Conservation (phyloP, 2,329 filamentous ascomycete species). For the Colletotrichum sp. region DNA sequence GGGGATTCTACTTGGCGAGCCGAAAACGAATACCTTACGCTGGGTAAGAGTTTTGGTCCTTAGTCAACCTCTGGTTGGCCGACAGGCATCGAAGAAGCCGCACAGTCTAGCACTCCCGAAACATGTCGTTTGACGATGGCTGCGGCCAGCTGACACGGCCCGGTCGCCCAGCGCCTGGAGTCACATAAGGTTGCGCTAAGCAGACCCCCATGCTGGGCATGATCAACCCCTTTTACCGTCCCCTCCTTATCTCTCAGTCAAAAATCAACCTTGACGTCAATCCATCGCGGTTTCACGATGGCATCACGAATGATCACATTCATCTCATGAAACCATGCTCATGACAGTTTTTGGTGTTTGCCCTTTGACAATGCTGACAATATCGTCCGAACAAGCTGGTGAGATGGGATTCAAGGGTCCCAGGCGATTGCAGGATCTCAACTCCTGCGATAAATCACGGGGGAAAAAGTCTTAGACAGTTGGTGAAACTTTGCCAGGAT, state of each 20-base stretch:
- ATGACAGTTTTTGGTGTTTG: neutral
- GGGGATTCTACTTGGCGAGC: neutral
- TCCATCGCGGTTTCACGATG: constrained; percentile 2
- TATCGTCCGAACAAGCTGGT: neutral
- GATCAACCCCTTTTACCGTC: neutral
- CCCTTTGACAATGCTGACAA: neutral
- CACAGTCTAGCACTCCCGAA: neutral
- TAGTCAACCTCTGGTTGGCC: neutral
- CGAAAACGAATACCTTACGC: neutral
- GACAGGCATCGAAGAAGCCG: neutral
- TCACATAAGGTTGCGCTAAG: neutral
- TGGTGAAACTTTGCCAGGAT: neutral
- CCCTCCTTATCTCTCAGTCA: neutral
- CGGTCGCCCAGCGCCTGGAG: neutral
- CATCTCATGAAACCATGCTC: neutral
- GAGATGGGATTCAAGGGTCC: neutral
- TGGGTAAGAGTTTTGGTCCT: neutral
- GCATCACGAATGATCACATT: neutral
- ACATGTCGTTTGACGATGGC: constrained; percentile 9
- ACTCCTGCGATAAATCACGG: neutral
- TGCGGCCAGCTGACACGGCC: constrained; percentile 4
- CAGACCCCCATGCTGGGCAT: neutral
- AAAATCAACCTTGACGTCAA: neutral
- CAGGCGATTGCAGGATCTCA: neutral
- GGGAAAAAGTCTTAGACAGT: neutral